Percentiles rank a stretch among this genome's conserved stretches.
phyloP scores from a whole-genome alignment of 768 basidiomycete species.

The Boletus reticulatus region DNA sequence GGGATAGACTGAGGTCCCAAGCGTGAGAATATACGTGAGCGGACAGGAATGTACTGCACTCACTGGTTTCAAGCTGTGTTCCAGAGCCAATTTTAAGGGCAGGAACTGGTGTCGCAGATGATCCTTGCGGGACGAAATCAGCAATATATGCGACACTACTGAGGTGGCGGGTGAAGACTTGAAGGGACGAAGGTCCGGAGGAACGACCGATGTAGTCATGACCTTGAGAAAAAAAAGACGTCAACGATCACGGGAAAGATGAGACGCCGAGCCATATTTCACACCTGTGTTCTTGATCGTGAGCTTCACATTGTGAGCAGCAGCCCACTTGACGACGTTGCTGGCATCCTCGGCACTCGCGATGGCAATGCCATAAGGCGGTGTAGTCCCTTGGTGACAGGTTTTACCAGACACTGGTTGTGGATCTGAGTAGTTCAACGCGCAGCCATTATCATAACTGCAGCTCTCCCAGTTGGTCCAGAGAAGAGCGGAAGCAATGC shows the following conservation, averaged over 20 bases:
- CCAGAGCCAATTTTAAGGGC: slow-evolving; percentile 16
- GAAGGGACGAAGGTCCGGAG: slow-evolving; percentile 14
- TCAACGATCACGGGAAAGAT: not conserved
- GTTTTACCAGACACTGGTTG: slow-evolving; percentile 7
- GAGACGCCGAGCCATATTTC: not conserved
- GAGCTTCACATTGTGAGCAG: slow-evolving; percentile 10
- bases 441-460: slow-evolving; percentile 11
- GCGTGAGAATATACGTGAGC: not conserved
- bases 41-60: not conserved
- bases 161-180: slow-evolving; percentile 17
- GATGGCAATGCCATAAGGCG: slow-evolving; percentile 17
- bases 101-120: slow-evolving; percentile 5
- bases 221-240: not conserved
- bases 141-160: slow-evolving; percentile 1
- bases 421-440: slow-evolving; percentile 18
- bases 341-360: slow-evolving; percentile 17
- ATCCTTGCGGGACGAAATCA: slow-evolving; percentile 19
- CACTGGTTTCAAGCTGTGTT: slow-evolving; percentile 10
- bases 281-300: slow-evolving; percentile 22
- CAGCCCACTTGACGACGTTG: slow-evolving; percentile 15
- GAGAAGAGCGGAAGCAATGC: slow-evolving; percentile 12
- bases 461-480: slow-evolving; percentile 23
- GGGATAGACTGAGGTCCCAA: slow-evolving; percentile 5
- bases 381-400: slow-evolving; percentile 14
- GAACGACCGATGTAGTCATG: slow-evolving; percentile 20